Percentiles rank a stretch among this genome's conserved stretches.
These are phyloP conservation scores for Cryptosporidium meleagridis DNA, from an alignment of 169 alveolate species.

Conservation along the genomic window DNA sequence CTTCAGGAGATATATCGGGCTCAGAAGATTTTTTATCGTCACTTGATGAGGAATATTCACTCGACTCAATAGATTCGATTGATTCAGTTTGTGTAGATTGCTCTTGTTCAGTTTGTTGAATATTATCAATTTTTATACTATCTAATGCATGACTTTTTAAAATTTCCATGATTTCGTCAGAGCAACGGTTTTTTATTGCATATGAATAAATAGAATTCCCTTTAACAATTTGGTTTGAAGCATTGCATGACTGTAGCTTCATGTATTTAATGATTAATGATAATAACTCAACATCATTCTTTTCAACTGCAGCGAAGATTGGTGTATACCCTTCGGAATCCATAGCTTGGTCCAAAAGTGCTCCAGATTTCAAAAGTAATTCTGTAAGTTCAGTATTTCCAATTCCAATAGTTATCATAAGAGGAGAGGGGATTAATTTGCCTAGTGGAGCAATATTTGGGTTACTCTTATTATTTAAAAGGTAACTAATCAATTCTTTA, in stretches of 20 bases:
- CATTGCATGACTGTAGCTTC: conserved; percentile 29
- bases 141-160: conserved; percentile 46
- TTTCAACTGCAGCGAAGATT: conserved; percentile 41
- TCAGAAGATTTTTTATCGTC: background rate
- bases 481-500: conserved; percentile 23
- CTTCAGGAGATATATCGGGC: background rate
- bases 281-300: conserved; percentile 39
- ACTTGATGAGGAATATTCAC: background rate
- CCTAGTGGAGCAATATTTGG: conserved; percentile 47
- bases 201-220: conserved; percentile 42
- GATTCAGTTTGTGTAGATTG: background rate
- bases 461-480: conserved; percentile 16
- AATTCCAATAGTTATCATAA: conserved; percentile 43
- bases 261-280: conserved; percentile 13
- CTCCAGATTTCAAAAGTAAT: conserved; percentile 49
- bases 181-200: conserved; percentile 28
- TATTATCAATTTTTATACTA: conserved; percentile 2
- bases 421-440: conserved; percentile 23
- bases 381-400: conserved; percentile 46
- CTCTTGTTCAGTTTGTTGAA: background rate
- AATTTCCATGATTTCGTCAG: conserved; percentile 17
- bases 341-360: conserved; percentile 13
- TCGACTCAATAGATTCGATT: conserved; percentile 10
- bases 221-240: conserved; percentile 17
- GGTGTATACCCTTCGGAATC: conserved; percentile 72